Evolutionary conservation across 169 alveolate genomes (phyloP).

Genomic region (Amoebophrya sp.): DNA sequence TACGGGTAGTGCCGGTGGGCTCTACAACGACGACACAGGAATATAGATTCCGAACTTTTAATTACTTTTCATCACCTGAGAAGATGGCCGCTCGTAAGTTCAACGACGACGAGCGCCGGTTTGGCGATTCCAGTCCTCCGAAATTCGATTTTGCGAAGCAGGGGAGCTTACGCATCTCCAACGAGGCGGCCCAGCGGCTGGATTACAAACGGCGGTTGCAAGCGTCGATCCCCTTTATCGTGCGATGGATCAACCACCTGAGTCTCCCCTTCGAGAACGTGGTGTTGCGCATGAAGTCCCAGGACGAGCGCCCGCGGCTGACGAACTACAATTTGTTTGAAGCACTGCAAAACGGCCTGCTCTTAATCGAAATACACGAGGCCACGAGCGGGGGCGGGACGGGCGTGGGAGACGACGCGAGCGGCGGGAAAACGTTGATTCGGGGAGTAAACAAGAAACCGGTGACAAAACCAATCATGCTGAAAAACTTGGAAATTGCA

Average conservation of each 20-base stretch:
- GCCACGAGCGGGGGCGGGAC: not conserved
- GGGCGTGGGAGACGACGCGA: too few relatives aligned
- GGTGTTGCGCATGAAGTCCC: not conserved
- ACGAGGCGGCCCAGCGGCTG: not conserved
- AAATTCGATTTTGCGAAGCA: too few relatives aligned
- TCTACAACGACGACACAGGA: too few relatives aligned
- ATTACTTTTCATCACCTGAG: too few relatives aligned
- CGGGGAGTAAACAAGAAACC: constrained; percentile 4
- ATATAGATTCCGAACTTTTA: too few relatives aligned
- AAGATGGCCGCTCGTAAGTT: too few relatives aligned
- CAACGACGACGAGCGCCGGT: too few relatives aligned
- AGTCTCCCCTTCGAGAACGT: not conserved
- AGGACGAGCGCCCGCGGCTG: not conserved
- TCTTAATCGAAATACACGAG: not conserved
- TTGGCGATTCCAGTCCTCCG: too few relatives aligned
- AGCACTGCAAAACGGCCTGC: not conserved
- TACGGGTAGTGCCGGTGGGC: too few relatives aligned
- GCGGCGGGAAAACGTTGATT: not conserved
- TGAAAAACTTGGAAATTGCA: not conserved
- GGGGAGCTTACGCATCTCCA: too few relatives aligned
- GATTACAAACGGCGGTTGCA: not conserved
- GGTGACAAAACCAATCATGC: not conserved
- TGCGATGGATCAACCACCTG: constrained; percentile 1
- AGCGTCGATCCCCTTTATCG: not conserved
- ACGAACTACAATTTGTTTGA: not conserved